Evolutionary conservation across 768 basidiomycete species (phyloP).

Genomic region (Suillus subluteus): DNA sequence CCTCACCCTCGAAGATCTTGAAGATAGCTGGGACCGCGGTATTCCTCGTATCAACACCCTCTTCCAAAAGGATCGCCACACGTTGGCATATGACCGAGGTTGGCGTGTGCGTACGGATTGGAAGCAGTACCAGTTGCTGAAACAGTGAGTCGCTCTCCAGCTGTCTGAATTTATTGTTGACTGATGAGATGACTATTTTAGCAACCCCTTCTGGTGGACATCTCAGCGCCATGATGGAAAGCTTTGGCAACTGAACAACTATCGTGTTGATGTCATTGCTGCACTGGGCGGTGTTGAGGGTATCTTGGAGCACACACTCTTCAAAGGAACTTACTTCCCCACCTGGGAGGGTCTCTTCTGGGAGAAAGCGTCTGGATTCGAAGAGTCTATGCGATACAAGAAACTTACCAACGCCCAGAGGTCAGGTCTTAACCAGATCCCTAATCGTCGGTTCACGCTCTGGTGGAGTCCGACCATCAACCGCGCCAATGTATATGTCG

Average conservation of each 20-base stretch:
- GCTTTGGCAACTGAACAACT: constrained; percentile 96
- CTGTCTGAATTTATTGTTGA: constrained; percentile 16
- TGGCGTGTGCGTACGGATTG: constrained; percentile 98
- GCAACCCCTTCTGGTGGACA: constrained; percentile 99
- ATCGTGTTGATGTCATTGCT: constrained; percentile 98
- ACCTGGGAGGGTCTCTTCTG: constrained; percentile 99
- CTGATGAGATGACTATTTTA: constrained; percentile 27
- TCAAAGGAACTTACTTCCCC: constrained; percentile 98
- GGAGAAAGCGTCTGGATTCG: constrained; percentile 98
- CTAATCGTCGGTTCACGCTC: constrained; percentile 97
- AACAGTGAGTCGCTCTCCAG: constrained; percentile 61
- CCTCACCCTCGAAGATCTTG: constrained; percentile 94
- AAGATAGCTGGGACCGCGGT: constrained; percentile 98
- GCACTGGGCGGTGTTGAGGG: constrained; percentile 96
- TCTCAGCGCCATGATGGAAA: constrained; percentile 96
- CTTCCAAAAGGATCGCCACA: constrained; percentile 98
- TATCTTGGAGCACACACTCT: constrained; percentile 94
- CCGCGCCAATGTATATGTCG: constrained; percentile 98
- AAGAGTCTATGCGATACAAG: constrained; percentile 95
- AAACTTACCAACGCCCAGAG: constrained; percentile 98
- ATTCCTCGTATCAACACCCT: constrained; percentile 98
- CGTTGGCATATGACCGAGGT: constrained; percentile 98
- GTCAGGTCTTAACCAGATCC: constrained; percentile 96
- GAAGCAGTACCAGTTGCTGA: constrained; percentile 95
- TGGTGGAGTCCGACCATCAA: constrained; percentile 99